Evolutionary conservation across 192 early-diverging fungal species (phyloP).

Genomic region (Lobosporangium transversale): DNA sequence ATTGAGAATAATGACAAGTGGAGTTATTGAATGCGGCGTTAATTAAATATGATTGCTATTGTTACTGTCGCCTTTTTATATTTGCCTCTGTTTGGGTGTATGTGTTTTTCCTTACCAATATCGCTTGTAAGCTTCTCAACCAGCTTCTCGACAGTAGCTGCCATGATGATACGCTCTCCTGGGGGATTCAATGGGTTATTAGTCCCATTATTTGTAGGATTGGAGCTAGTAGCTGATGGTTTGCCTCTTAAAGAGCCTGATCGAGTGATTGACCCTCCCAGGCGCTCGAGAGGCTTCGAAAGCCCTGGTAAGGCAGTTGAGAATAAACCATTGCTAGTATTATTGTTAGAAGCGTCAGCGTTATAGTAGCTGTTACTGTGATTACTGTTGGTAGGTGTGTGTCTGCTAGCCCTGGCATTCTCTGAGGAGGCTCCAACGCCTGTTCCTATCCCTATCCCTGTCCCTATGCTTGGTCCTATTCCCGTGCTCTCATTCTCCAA

Average conservation of each 20-base stretch:
- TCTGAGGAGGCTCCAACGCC: conserved; percentile 4
- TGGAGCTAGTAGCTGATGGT: neutral
- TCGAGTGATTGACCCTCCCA: conserved; percentile 10
- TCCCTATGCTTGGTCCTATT: too few relatives aligned
- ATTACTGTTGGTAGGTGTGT: too few relatives aligned
- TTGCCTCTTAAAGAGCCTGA: too few relatives aligned
- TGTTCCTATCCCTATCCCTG: too few relatives aligned
- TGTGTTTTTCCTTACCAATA: conserved; percentile 53
- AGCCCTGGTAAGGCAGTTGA: conserved; percentile 2
- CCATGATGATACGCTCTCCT: conserved; percentile 53
- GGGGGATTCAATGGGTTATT: neutral
- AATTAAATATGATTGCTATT: neutral
- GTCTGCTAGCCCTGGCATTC: too few relatives aligned
- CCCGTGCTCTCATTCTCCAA: conserved; percentile 9
- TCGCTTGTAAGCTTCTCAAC: conserved; percentile 64
- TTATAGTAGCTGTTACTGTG: too few relatives aligned
- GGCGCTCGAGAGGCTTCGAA: neutral
- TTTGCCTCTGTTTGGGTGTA: too few relatives aligned
- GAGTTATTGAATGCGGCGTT: neutral
- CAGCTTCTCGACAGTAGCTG: conserved; percentile 67
- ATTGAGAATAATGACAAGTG: too few relatives aligned
- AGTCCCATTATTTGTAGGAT: conserved; percentile 19
- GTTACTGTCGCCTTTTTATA: too few relatives aligned
- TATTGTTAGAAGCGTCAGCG: neutral
- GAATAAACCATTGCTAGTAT: neutral